Evolutionary conservation across 1,139 yeast species (phyloP).

Genomic region (Saccharomycopsis hybrid): DNA sequence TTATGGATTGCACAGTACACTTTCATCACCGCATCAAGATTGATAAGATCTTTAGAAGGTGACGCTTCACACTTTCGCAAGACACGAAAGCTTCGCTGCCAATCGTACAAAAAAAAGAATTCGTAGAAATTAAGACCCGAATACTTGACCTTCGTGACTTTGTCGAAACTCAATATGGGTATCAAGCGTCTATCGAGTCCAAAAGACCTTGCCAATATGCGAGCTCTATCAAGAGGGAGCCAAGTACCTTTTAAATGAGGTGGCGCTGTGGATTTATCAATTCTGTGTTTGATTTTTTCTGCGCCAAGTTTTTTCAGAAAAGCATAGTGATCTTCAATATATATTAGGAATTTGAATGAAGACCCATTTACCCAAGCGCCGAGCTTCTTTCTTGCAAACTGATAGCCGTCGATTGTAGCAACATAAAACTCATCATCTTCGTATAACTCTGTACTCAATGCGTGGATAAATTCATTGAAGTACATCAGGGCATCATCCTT

Average conservation of each 20-base stretch:
- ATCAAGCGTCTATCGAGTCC: background rate
- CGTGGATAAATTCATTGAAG: background rate
- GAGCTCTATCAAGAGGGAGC: background rate
- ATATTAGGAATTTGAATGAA: background rate
- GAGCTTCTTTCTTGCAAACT: background rate
- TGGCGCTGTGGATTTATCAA: background rate
- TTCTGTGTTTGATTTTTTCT: background rate
- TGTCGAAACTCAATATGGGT: background rate
- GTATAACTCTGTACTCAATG: background rate
- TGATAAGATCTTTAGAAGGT: background rate
- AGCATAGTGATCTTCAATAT: background rate
- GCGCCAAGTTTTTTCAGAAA: background rate
- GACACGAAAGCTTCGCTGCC: background rate
- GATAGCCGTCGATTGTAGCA: background rate
- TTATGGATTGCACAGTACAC: background rate
- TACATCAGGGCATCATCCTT: background rate
- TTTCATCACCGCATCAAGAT: background rate
- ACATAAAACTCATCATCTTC: background rate
- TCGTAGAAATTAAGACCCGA: background rate
- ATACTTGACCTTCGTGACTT: background rate
- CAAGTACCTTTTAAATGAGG: background rate
- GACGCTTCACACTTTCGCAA: background rate
- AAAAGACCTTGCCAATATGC: background rate
- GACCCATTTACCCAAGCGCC: background rate
- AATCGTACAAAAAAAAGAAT: background rate